Percentiles rank a stretch among this genome's conserved stretches.
phyloP scores from a whole-genome alignment of 2,329 filamentous ascomycete species.

The Coniochaeta sp. region DNA sequence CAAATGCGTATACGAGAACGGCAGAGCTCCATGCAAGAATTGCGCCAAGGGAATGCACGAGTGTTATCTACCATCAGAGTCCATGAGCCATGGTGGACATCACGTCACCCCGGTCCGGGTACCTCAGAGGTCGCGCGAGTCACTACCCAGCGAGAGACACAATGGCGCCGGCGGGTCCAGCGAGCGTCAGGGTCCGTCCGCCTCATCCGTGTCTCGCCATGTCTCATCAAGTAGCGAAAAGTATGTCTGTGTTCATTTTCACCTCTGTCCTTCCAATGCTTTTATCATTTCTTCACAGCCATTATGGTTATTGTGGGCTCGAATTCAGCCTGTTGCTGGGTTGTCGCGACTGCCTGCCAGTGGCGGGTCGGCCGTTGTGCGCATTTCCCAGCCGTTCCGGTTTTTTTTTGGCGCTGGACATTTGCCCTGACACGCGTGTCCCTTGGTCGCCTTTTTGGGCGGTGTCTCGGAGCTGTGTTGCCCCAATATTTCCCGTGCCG shows the following conservation, averaged over 20 bases:
- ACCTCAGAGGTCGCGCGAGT: slow-evolving; percentile 45
- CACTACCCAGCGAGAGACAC: slow-evolving; percentile 43
- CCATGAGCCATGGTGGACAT: slow-evolving; percentile 48
- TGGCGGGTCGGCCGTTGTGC: background rate
- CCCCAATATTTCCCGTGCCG: slow-evolving; percentile 16
- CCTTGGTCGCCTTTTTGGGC: slow-evolving; percentile 1
- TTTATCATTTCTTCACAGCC: background rate
- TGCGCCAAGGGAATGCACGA: slow-evolving; percentile 58
- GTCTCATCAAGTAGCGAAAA: slow-evolving; percentile 43
- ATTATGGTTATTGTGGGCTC: background rate
- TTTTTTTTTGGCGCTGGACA: background rate
- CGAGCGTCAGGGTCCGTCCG: slow-evolving; percentile 35
- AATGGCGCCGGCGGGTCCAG: slow-evolving; percentile 31
- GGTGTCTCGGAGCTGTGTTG: slow-evolving; percentile 11
- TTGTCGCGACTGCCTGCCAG: background rate
- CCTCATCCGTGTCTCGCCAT: slow-evolving; percentile 38
- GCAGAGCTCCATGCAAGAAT: slow-evolving; percentile 55
- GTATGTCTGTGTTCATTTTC: slow-evolving; percentile 33
- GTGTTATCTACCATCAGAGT: slow-evolving; percentile 55
- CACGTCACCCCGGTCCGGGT: slow-evolving; percentile 49
- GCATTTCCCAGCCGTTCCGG: background rate
- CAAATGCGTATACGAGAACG: slow-evolving; percentile 57
- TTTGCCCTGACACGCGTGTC: background rate
- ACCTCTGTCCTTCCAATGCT: background rate
- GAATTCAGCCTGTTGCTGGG: background rate